phyloP scores from a whole-genome alignment of 73 alveolate genomes.

The Paramecium primaurelia region DNA sequence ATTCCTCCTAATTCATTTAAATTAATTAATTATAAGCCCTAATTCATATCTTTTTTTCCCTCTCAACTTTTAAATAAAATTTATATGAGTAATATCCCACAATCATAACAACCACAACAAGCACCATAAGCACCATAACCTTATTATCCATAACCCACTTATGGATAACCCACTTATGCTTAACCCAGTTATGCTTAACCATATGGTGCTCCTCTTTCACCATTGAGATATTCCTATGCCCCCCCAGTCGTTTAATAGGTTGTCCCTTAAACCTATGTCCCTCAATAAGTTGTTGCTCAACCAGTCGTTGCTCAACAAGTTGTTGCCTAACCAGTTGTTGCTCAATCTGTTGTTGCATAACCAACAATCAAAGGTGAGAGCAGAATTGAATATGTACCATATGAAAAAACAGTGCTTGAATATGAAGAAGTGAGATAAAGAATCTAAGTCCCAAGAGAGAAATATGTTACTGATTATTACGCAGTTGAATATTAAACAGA shows the following conservation, averaged over 20 bases:
- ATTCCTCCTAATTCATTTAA: neutral
- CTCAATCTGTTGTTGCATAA: slow-evolving; percentile 19
- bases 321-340: slow-evolving; percentile 47
- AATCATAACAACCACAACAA: neutral
- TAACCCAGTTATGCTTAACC: slow-evolving; percentile 26
- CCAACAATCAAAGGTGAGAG: slow-evolving; percentile 60
- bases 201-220: slow-evolving; percentile 10
- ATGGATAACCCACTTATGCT: neutral
- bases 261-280: neutral
- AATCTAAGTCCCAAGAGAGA: slow-evolving; percentile 59
- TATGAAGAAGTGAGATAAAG: slow-evolving; percentile 60
- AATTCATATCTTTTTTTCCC: neutral
- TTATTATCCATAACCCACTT: neutral
- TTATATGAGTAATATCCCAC: slow-evolving; percentile 37
- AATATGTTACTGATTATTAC: slow-evolving; percentile 58
- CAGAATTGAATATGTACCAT: slow-evolving; percentile 64
- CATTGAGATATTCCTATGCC: slow-evolving; percentile 37
- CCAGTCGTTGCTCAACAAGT: neutral
- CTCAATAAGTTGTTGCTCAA: neutral
- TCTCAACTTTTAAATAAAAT: neutral
- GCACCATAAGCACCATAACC: slow-evolving; percentile 7
- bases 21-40: neutral
- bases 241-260: neutral
- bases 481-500: slow-evolving; percentile 64
- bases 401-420: slow-evolving; percentile 58